phyloP scores from a whole-genome alignment of 1,284 basidiomycete species.

The Cystobasidium sp. region DNA sequence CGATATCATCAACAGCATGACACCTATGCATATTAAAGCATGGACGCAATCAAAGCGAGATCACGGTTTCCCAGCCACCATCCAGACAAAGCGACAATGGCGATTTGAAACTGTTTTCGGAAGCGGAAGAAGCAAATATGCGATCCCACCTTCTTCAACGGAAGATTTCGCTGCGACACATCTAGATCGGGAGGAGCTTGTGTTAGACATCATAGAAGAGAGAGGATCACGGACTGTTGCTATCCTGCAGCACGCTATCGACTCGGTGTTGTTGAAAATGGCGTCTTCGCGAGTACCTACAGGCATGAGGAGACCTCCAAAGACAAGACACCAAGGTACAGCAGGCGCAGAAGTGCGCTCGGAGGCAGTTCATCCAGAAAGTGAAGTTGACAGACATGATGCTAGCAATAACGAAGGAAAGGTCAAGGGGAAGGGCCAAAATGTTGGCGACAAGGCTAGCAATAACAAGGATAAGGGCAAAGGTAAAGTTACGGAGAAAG shows the following conservation, averaged over 20 bases:
- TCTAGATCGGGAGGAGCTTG: slow-evolving; percentile 27
- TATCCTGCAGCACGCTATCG: slow-evolving; percentile 2
- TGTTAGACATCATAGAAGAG: slow-evolving; percentile 22
- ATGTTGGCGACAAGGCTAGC: not conserved
- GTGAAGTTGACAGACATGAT: not conserved
- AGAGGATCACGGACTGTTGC: not conserved
- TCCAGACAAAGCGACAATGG: not conserved
- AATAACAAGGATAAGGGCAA: not conserved
- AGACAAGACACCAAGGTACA: not conserved
- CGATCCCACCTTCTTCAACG: slow-evolving; percentile 19
- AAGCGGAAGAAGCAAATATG: slow-evolving; percentile 6
- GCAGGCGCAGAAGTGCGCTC: no score
- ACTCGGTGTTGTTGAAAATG: slow-evolving; percentile 24
- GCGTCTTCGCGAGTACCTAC: slow-evolving; percentile 16
- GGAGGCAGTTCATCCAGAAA: not conserved
- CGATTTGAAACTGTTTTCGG: slow-evolving; percentile 8
- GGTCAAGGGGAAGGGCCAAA: not conserved
- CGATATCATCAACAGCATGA: slow-evolving; percentile 2
- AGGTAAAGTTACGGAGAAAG: not conserved
- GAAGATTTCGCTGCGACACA: not conserved
- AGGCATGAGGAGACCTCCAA: slow-evolving; percentile 17
- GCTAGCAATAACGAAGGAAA: not conserved
- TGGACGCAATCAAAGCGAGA: slow-evolving; percentile 12
- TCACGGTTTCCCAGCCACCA: slow-evolving; percentile 2
- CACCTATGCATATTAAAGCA: slow-evolving; percentile 10